Evolutionary conservation across 148 eudicot genomes (phyloP), one percentile per base, ranked within the genome.

Genomic region (Drosera capensis): DNA sequence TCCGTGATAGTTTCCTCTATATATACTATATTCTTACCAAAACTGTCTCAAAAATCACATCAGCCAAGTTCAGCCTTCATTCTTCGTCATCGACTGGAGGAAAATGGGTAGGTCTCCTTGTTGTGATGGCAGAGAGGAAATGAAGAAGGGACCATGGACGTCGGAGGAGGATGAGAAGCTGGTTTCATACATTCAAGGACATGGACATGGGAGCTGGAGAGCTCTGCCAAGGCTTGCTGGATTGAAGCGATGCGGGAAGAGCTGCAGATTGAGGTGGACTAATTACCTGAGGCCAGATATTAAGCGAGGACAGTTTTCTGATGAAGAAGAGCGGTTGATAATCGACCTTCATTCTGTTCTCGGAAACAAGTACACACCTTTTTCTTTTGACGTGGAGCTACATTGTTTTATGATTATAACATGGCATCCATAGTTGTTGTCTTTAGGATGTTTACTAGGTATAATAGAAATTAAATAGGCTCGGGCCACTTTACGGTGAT

Each of bases 331-430:
- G 19, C 58, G 59, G 20, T 19, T 59, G 56, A 75, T 79, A 51
- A 64, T 79, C 68, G 62, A 79, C 49, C 79, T 75, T 47, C 87
- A 79, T 54, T 69, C 77, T 6, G 54, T 67, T 45, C 73, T 75
- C 25, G 87, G 87, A 13, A 79, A 75, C 77, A 79, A 67, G 87
- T 79, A n/a, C n/a, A n/a, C n/a, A n/a, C n/a, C n/a, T n/a, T n/a
- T n/a, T n/a, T n/a, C n/a, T n/a, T n/a, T n/a, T n/a, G n/a, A n/a
- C n/a, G n/a, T n/a, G n/a, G n/a, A n/a, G n/a, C n/a, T n/a, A n/a
- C n/a, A n/a, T n/a, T n/a, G n/a, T n/a, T n/a, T n/a, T n/a, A n/a
- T n/a, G n/a, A n/a, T n/a, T n/a, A n/a, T n/a, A n/a, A n/a, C n/a
- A n/a, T n/a, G n/a, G n/a, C n/a, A n/a, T n/a, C n/a, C n/a, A n/a